Evolutionary conservation across 768 basidiomycete species (phyloP).

Genomic region (Termitomyces sp.): DNA sequence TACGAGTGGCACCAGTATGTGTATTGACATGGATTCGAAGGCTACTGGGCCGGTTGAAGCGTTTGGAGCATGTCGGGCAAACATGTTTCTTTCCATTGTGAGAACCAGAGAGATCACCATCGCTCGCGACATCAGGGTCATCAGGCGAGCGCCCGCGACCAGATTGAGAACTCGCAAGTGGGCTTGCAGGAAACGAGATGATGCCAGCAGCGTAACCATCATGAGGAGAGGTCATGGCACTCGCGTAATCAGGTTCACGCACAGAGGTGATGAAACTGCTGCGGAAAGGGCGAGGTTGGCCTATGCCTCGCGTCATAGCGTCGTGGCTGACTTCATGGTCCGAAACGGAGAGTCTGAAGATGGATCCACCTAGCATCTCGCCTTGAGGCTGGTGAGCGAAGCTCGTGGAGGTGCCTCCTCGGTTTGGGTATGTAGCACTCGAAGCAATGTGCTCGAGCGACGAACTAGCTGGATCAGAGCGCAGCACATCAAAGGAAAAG

Average conservation of each 20-base stretch:
- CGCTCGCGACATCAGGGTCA: slow-evolving; percentile 18
- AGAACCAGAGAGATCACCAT: slow-evolving; percentile 18
- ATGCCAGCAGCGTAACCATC: slow-evolving; percentile 18
- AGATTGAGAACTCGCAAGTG: neutral
- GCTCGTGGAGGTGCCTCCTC: slow-evolving; percentile 12
- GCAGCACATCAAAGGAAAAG: slow-evolving; percentile 40
- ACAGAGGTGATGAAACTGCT: neutral
- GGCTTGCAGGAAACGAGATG: slow-evolving; percentile 17
- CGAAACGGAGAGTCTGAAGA: slow-evolving; percentile 31
- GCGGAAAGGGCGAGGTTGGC: slow-evolving; percentile 11
- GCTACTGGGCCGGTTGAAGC: slow-evolving; percentile 67
- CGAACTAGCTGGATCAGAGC: slow-evolving; percentile 33
- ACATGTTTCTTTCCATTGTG: slow-evolving; percentile 39
- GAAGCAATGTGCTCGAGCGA: slow-evolving; percentile 41
- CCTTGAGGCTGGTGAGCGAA: neutral
- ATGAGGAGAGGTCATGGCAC: slow-evolving; percentile 1
- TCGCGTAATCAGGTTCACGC: neutral
- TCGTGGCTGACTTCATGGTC: neutral
- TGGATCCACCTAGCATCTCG: slow-evolving; percentile 22
- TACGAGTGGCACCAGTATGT: slow-evolving; percentile 66
- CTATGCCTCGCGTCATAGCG: neutral
- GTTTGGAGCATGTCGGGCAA: slow-evolving; percentile 50
- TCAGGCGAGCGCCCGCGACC: slow-evolving; percentile 15
- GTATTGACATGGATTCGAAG: slow-evolving; percentile 62
- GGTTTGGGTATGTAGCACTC: slow-evolving; percentile 31